phyloP scores from a whole-genome alignment of 1,284 basidiomycete species.

The Moesziomyces aphidis region DNA sequence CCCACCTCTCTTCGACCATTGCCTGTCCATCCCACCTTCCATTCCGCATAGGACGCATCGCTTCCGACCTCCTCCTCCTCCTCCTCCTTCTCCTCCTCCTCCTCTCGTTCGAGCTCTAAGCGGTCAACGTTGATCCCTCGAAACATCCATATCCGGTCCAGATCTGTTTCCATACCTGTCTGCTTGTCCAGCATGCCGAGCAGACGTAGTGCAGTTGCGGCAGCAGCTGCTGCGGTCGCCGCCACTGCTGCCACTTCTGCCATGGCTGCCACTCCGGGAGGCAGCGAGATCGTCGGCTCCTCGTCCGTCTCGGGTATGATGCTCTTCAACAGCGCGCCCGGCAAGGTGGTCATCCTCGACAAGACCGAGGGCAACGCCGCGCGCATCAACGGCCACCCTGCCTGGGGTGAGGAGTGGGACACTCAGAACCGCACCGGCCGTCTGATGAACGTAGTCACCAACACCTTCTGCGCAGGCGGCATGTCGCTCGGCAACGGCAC shows the following conservation, averaged over 20 bases:
- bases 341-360: slow-evolving; percentile 67
- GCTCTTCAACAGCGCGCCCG: slow-evolving; percentile 56
- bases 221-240: slow-evolving; percentile 20
- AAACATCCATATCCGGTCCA: too few relatives aligned
- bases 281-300: slow-evolving; percentile 46
- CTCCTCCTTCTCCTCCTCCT: too few relatives aligned
- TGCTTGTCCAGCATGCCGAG: slow-evolving; percentile 11
- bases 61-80: too few relatives aligned
- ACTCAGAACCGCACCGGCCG: slow-evolving; percentile 44
- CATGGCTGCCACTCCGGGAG: slow-evolving; percentile 43
- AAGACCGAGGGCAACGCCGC: slow-evolving; percentile 66
- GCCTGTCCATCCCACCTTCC: too few relatives aligned
- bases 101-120: too few relatives aligned
- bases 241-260: slow-evolving; percentile 13
- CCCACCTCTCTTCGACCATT: too few relatives aligned
- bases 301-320: slow-evolving; percentile 62
- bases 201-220: slow-evolving; percentile 12
- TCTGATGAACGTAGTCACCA: slow-evolving; percentile 64
- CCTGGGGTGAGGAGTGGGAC: slow-evolving; percentile 56
- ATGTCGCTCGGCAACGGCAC: slow-evolving; percentile 64
- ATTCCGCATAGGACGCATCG: too few relatives aligned
- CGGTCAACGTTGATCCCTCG: too few relatives aligned
- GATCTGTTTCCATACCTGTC: background rate
- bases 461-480: slow-evolving; percentile 68
- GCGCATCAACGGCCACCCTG: slow-evolving; percentile 46